phyloP scores from a whole-genome alignment of 306 rosid genomes.

The Vachellia pachyceras region DNA sequence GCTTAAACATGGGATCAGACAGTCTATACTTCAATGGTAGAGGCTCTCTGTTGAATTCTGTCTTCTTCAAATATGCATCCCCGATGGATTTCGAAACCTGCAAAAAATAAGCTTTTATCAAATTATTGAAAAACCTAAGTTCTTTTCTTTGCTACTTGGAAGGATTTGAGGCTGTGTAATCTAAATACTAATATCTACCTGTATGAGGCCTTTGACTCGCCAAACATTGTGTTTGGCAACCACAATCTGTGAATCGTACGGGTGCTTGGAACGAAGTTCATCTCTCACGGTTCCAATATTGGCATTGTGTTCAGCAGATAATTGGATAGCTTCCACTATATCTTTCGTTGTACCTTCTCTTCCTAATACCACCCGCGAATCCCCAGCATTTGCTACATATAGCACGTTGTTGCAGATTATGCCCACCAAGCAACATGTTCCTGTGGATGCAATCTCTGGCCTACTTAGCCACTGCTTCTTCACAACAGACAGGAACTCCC shows the following conservation, averaged over 20 bases:
- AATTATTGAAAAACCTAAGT: not conserved
- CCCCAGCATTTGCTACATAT: slow-evolving; percentile 84
- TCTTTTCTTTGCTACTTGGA: not conserved
- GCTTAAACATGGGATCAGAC: slow-evolving; percentile 73
- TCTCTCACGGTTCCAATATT: slow-evolving; percentile 71
- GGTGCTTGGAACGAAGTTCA: slow-evolving; percentile 72
- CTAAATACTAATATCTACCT: slow-evolving; percentile 50
- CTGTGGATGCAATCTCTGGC: slow-evolving; percentile 84
- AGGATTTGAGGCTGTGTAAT: not conserved
- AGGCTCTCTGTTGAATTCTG: slow-evolving; percentile 85
- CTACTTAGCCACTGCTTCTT: slow-evolving; percentile 69
- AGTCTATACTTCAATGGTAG: slow-evolving; percentile 64
- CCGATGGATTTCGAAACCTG: slow-evolving; percentile 91
- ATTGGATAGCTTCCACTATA: slow-evolving; percentile 62
- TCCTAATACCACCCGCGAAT: slow-evolving; percentile 81
- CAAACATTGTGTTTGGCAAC: slow-evolving; percentile 74
- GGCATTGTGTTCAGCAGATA: slow-evolving; percentile 90
- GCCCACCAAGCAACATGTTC: slow-evolving; percentile 91
- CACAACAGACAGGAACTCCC: slow-evolving; percentile 73
- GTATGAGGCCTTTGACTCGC: slow-evolving; percentile 98
- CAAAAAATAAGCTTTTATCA: slow-evolving; percentile 12
- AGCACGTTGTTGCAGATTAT: slow-evolving; percentile 66
- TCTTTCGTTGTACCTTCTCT: slow-evolving; percentile 64
- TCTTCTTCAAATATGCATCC: slow-evolving; percentile 82
- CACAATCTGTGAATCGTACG: slow-evolving; percentile 77